These are phyloP conservation scores for Dryas octopetala DNA, from an alignment of 306 rosid genomes.

Conservation along the genomic window DNA sequence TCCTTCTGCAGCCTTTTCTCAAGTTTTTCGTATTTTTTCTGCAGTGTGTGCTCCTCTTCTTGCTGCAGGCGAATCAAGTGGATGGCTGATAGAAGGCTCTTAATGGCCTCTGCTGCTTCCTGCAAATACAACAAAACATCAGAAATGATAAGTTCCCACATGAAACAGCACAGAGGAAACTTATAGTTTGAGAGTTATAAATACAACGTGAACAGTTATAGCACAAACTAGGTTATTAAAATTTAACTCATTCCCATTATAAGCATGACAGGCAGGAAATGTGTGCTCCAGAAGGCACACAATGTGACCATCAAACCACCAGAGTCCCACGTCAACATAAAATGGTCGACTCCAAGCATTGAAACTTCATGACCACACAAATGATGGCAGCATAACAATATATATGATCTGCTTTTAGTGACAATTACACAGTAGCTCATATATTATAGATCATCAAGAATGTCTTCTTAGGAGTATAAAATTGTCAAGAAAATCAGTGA, in stretches of 20 bases:
- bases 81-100: conserved; percentile 53
- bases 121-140: conserved; percentile 33
- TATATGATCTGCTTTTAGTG: neutral
- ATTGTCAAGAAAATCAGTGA: neutral
- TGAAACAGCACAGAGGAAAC: neutral
- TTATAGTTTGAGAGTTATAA: no score
- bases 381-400: neutral
- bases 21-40: conserved; percentile 53
- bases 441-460: neutral
- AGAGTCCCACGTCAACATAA: neutral
- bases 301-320: neutral
- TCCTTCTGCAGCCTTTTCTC: conserved; percentile 61
- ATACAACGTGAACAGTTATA: no score
- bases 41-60: conserved; percentile 57
- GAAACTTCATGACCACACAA: neutral
- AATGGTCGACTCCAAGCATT: neutral
- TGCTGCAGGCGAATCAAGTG: conserved; percentile 52
- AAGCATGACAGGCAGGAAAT: no score
- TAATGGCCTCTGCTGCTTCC: conserved; percentile 73
- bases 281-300: neutral
- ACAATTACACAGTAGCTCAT: neutral
- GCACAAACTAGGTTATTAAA: no score
- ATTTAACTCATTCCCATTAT: no score
- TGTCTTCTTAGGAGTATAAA: no score
- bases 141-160: neutral